Evolutionary conservation across 176 grass and related monocot species (phyloP).

Genomic region (Dactylis glomerata): DNA sequence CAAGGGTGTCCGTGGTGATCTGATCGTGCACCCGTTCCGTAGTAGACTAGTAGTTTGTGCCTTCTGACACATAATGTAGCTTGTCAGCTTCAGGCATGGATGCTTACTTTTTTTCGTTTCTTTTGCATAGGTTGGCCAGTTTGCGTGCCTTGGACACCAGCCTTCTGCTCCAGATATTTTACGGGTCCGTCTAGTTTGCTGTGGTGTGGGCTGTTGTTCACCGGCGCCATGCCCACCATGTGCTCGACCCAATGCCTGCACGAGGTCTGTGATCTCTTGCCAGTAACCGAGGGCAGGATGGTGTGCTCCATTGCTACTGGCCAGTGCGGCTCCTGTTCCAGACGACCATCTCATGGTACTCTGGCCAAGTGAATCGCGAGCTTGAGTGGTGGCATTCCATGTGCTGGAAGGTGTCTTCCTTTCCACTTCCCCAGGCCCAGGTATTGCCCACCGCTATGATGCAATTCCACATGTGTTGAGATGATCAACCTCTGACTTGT

Average conservation of each 20-base stretch:
- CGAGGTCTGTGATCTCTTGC: not conserved
- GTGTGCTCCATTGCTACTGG: not conserved
- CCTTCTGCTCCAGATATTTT: not conserved
- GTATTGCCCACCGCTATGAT: not conserved
- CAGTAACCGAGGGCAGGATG: not conserved
- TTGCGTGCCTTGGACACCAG: not conserved
- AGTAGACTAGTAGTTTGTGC: not conserved
- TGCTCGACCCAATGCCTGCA: conserved; percentile 18
- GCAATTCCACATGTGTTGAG: not conserved
- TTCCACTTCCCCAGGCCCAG: not conserved
- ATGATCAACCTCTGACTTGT: not conserved
- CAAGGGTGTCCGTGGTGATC: not conserved
- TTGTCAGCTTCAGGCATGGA: not conserved
- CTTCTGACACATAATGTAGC: not conserved
- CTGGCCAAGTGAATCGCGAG: not conserved
- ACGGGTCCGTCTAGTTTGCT: not conserved
- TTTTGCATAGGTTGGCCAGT: not conserved
- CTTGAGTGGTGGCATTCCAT: conserved; percentile 3
- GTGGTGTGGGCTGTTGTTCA: not conserved
- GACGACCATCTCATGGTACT: not conserved
- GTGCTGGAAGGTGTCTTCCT: conserved; percentile 9
- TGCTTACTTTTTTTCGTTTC: not conserved
- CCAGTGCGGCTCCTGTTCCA: not conserved
- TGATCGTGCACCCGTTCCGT: not conserved
- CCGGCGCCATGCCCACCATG: not conserved